A percentile compares a stretch with the other conserved stretches of the same genome.
phyloP scores from a whole-genome alignment of 2,329 filamentous ascomycete species.

The Penicillium decumbens region DNA sequence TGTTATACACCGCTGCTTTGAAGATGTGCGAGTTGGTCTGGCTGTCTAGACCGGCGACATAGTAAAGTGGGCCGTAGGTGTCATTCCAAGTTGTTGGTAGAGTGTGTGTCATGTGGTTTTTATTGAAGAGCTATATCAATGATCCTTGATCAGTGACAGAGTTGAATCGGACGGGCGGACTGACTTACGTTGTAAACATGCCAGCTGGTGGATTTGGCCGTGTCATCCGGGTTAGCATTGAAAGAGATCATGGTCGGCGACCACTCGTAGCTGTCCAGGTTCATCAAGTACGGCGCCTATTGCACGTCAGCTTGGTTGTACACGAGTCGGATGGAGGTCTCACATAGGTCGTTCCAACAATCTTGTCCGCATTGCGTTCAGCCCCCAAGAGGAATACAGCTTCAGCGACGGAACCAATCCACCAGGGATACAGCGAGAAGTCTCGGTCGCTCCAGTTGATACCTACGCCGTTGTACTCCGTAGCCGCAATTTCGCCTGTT shows the following conservation, averaged over 20 bases:
- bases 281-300: constrained; percentile 29
- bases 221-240: constrained; percentile 27
- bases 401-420: constrained; percentile 60
- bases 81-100: constrained; percentile 40
- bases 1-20: constrained; percentile 50
- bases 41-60: constrained; percentile 42
- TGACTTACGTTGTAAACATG: constrained; percentile 29
- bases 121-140: constrained; percentile 37
- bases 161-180: constrained; percentile 17
- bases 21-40: constrained; percentile 38
- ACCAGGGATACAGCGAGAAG: constrained; percentile 50
- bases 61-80: constrained; percentile 44
- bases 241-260: constrained; percentile 31
- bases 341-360: constrained; percentile 29
- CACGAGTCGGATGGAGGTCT: not conserved
- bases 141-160: constrained; percentile 19
- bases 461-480: constrained; percentile 42
- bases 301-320: not conserved
- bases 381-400: constrained; percentile 62
- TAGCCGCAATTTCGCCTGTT: constrained; percentile 27
- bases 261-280: constrained; percentile 27
- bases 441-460: constrained; percentile 44
- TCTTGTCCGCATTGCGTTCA: constrained; percentile 53
- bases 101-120: constrained; percentile 44
- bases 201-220: constrained; percentile 29